Conservation (phyloP, 345 rosid genomes). For the Abelmoschus esculentus region DNA sequence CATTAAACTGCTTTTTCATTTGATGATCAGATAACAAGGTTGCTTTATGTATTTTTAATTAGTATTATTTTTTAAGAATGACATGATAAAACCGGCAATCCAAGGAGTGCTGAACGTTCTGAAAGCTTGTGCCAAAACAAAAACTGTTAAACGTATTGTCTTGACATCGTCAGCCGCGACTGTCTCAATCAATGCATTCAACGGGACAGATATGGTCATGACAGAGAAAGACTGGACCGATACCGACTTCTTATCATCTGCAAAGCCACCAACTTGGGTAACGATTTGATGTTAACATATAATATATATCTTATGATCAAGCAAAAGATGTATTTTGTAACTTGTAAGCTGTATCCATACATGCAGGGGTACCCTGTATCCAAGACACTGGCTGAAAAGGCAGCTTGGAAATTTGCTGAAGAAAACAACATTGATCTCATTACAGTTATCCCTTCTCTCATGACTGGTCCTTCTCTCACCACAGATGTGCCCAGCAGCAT, state of each 20-base stretch:
- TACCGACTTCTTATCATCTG: conserved; percentile 48
- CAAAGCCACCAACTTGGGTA: conserved; percentile 82
- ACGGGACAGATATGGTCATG: conserved; percentile 55
- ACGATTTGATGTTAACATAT: background rate
- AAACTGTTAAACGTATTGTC: conserved; percentile 67
- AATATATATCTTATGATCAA: background rate
- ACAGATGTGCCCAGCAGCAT: conserved; percentile 50
- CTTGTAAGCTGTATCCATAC: background rate
- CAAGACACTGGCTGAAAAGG: conserved; percentile 69
- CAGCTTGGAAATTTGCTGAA: conserved; percentile 57
- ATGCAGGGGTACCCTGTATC: conserved; percentile 73
- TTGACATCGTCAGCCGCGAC: conserved; percentile 91
- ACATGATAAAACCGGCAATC: conserved; percentile 83
- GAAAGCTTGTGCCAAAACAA: conserved; percentile 52
- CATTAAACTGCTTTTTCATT: background rate
- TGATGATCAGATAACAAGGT: background rate
- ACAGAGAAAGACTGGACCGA: conserved; percentile 75
- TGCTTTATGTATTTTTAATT: background rate
- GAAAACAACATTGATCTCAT: conserved; percentile 68
- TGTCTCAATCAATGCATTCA: conserved; percentile 49
- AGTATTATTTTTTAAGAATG: conserved; percentile 34
- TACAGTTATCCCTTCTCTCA: conserved; percentile 60
- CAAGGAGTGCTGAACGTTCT: conserved; percentile 77
- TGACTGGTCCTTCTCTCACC: conserved; percentile 58
- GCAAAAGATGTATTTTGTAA: background rate